Evolutionary conservation across 1,139 yeast species (phyloP), one percentile per base, ranked within the genome.

Genomic region (Wickerhamiella pararugosa): DNA sequence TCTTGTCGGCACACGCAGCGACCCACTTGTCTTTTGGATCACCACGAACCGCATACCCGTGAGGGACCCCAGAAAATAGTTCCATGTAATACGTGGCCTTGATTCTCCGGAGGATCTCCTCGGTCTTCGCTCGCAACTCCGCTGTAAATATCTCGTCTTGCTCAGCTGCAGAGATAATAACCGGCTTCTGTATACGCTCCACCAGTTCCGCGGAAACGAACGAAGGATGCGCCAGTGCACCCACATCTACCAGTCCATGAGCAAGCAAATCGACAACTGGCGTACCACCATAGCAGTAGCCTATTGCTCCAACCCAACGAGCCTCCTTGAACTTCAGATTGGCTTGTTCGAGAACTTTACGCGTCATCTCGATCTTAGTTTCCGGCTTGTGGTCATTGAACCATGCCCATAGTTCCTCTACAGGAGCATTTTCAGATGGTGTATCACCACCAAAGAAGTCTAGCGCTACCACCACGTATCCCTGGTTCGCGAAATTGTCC

Each of bases 251-350:
- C 29, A 26, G 15, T 26, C 61, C 51, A 25, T 77, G 78, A 1
- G 71, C 62, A 41, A 79, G 61, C 44, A 77, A 69, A 45, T 70
- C 74, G 39, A 79, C 56, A 28, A 70, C 75, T 50, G 65, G 76
- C 59, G 76, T 79, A 41, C 86, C 94, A 54, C 95, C 95, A 52
- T 69, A 84, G 64, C 95, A 86, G 67, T 82, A 77, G 15, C 95
- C 95, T 43, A 79, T 62, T 15, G 75, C 74, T 40, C 69, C 76
- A 28, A 79, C 48, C 50, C 68, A 75, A 44, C 69, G 62, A 7
- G 82, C 78, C 32, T 34, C n/a, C n/a, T n/a, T 34, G 42, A 61
- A 58, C 43, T 69, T 72, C 30, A 55, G 52, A 47, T 65, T 69
- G 47, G 78, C 59, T 37, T 45, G 49, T 3, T 53, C 49, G 48